phyloP scores from a whole-genome alignment of 2,329 filamentous ascomycete genomes.

The Daldinia eschscholtzii region DNA sequence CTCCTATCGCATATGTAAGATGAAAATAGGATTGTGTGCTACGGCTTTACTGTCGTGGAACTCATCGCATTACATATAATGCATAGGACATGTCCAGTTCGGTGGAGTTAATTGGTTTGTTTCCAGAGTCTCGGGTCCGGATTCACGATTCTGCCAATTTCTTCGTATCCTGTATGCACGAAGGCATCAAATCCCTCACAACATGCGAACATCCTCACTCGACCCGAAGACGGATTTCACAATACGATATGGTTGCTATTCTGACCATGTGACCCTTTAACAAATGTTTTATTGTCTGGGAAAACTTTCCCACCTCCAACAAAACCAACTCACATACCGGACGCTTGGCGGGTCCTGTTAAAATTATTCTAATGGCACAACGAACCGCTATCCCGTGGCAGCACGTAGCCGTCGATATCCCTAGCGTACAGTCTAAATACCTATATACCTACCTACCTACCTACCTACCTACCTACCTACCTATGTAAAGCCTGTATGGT shows the following conservation, averaged over 20 bases:
- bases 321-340: neutral
- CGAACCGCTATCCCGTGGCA: constrained; percentile 23
- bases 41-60: constrained; percentile 14
- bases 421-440: constrained; percentile 27
- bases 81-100: constrained; percentile 16
- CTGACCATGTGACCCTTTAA: neutral
- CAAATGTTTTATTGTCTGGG: neutral
- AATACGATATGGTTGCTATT: too few species aligned
- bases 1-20: constrained; percentile 19
- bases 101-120: constrained; percentile 31
- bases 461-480: too few species aligned
- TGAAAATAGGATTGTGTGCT: constrained; percentile 24
- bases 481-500: neutral
- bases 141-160: constrained; percentile 36
- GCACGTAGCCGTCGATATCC: constrained; percentile 28
- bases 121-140: constrained; percentile 34
- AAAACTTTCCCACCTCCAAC: neutral
- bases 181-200: constrained; percentile 20
- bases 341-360: constrained; percentile 24
- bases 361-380: constrained; percentile 25
- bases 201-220: constrained; percentile 1
- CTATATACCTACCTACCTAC: neutral
- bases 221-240: neutral
- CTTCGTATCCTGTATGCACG: constrained; percentile 30
- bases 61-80: constrained; percentile 34